These are phyloP conservation scores for Trichophyton equinum DNA, from an alignment of 2,329 filamentous ascomycete genomes.

Conservation along the genomic window DNA sequence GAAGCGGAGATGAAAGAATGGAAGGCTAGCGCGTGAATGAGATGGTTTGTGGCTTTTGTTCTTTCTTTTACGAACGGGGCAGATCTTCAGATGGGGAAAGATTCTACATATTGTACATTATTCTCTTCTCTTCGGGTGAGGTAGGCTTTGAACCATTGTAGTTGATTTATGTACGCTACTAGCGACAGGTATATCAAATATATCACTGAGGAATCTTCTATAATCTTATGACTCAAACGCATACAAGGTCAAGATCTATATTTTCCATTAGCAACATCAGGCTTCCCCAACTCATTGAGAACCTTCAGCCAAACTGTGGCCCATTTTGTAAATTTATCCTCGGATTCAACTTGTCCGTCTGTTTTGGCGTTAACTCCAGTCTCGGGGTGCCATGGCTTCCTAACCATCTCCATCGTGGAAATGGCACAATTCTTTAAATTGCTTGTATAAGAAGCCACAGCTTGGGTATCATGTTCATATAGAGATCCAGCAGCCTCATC, in stretches of 20 bases:
- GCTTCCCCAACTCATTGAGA: constrained; percentile 30
- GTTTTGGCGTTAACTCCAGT: constrained; percentile 41
- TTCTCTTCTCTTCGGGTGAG: neutral
- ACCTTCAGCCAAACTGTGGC: constrained; percentile 44
- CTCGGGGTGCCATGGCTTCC: constrained; percentile 59
- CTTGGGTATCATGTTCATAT: constrained; percentile 30
- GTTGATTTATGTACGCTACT: neutral
- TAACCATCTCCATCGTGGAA: constrained; percentile 56
- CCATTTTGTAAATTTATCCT: constrained; percentile 72
- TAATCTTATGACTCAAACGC: neutral
- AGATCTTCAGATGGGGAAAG: no score
- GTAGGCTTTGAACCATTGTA: neutral
- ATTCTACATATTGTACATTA: neutral
- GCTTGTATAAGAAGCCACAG: constrained; percentile 22
- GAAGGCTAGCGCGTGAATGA: constrained; percentile 5
- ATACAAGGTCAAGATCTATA: neutral
- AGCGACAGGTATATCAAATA: neutral
- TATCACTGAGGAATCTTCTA: neutral
- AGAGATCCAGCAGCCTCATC: constrained; percentile 36
- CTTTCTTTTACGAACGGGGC: no score
- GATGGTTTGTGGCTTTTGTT: no score
- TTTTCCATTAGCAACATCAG: constrained; percentile 6
- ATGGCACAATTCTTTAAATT: constrained; percentile 39
- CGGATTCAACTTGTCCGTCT: constrained; percentile 42
- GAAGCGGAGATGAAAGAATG: constrained; percentile 30